Conservation (phyloP, 2,329 filamentous ascomycete genomes). For the Amphichorda felina region DNA sequence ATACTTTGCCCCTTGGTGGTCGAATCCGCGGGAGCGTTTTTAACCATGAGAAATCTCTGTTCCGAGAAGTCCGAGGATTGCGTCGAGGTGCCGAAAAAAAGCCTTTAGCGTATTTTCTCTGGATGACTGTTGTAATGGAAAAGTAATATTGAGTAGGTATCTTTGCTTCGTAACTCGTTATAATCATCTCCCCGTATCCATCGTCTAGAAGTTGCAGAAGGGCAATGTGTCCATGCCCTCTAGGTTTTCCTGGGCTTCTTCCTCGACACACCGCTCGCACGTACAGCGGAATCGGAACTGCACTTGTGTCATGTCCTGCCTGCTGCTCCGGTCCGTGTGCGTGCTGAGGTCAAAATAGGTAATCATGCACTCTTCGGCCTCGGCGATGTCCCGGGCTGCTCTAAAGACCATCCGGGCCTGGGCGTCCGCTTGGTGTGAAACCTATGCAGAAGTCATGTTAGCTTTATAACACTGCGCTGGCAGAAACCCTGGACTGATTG, state of each 20-base stretch:
- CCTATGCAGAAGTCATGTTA: conserved; percentile 6
- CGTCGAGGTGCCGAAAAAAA: too few species aligned
- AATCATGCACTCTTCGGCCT: conserved; percentile 13
- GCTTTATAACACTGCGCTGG: neutral
- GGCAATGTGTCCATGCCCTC: conserved; percentile 7
- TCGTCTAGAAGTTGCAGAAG: too few species aligned
- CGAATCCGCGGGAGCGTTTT: too few species aligned
- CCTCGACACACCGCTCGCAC: conserved; percentile 11
- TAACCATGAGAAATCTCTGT: too few species aligned
- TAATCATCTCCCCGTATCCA: too few species aligned
- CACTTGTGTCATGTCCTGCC: conserved; percentile 8
- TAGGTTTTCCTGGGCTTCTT: conserved; percentile 11
- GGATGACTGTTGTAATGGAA: too few species aligned
- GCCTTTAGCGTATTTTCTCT: too few species aligned
- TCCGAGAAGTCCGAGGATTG: too few species aligned
- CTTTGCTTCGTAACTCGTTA: too few species aligned
- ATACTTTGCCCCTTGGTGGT: too few species aligned
- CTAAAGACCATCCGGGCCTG: conserved; percentile 13
- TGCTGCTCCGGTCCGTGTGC: conserved; percentile 6
- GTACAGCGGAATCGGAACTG: conserved; percentile 14
- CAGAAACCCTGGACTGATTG: too few species aligned
- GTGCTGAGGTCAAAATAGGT: conserved; percentile 14
- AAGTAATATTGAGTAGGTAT: too few species aligned
- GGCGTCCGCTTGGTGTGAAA: conserved; percentile 12
- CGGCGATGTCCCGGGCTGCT: conserved; percentile 10